These are phyloP conservation scores for Cyanodermella asteris DNA, from an alignment of 2,329 filamentous ascomycete genomes.

Conservation along the genomic window DNA sequence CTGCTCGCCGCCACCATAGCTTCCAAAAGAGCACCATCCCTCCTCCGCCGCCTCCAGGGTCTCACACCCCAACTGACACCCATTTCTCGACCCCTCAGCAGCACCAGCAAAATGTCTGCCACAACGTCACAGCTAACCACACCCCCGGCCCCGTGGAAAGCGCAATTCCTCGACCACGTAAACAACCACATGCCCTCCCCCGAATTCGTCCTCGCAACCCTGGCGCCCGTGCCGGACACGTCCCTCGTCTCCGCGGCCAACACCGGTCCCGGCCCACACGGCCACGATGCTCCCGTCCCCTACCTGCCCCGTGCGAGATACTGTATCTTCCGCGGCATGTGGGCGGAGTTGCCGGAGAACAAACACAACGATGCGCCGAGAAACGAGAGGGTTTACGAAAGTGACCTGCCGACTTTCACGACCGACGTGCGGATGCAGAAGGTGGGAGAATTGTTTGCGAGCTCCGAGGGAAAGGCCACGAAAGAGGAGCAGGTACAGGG, in stretches of 20 bases:
- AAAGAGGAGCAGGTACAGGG: slow-evolving; percentile 21
- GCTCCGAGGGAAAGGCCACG: slow-evolving; percentile 23
- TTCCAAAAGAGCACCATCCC: no score
- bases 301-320: slow-evolving; percentile 40
- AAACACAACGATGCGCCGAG: slow-evolving; percentile 47
- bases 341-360: slow-evolving; percentile 49
- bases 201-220: slow-evolving; percentile 25
- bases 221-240: slow-evolving; percentile 10
- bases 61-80: no score
- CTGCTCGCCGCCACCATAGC: no score
- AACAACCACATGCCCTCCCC: slow-evolving; percentile 27
- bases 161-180: slow-evolving; percentile 27
- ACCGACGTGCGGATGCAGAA: slow-evolving; percentile 82
- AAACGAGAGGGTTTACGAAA: slow-evolving; percentile 51
- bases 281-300: slow-evolving; percentile 15
- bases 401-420: slow-evolving; percentile 62
- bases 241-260: slow-evolving; percentile 10
- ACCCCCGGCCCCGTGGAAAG: slow-evolving; percentile 29
- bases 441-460: slow-evolving; percentile 43
- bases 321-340: slow-evolving; percentile 73
- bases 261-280: slow-evolving; percentile 13
- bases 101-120: slow-evolving; percentile 12
- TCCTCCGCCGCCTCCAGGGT: no score
- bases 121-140: slow-evolving; percentile 16
- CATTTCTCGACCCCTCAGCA: slow-evolving; percentile 2